Conservation (phyloP, 2,329 filamentous ascomycete species). For the Ophiostoma montium region DNA sequence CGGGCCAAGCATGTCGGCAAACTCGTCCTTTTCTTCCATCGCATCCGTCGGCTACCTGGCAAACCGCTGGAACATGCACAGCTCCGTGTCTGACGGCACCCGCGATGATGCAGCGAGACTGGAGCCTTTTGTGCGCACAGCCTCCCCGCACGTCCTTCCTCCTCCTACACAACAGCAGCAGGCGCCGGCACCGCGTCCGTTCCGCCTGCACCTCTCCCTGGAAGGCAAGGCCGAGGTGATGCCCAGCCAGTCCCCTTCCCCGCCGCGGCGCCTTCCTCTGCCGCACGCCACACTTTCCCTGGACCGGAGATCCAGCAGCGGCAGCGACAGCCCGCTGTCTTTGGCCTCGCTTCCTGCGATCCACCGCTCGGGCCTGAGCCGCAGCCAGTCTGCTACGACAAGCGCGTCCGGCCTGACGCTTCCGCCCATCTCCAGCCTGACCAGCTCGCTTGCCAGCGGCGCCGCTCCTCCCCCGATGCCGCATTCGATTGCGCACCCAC, state of each 20-base stretch:
- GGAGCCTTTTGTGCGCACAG: slow-evolving; percentile 26
- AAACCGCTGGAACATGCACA: slow-evolving; percentile 42
- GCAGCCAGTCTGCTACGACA: slow-evolving; percentile 55
- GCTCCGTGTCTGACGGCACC: slow-evolving; percentile 28
- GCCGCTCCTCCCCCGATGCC: slow-evolving; percentile 8
- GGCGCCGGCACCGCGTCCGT: slow-evolving; percentile 22
- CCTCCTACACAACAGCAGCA: slow-evolving; percentile 13
- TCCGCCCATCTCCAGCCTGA: slow-evolving; percentile 40
- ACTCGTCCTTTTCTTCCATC: slow-evolving; percentile 9
- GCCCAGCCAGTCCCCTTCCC: slow-evolving; percentile 51
- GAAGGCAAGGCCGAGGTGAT: slow-evolving; percentile 86
- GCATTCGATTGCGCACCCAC: slow-evolving; percentile 18
- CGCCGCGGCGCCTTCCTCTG: slow-evolving; percentile 43
- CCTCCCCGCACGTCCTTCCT: slow-evolving; percentile 19
- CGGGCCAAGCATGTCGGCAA: not conserved
- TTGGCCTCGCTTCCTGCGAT: slow-evolving; percentile 30
- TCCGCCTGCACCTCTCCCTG: slow-evolving; percentile 69
- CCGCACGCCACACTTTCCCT: slow-evolving; percentile 19
- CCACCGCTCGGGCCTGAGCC: slow-evolving; percentile 42
- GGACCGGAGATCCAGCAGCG: not conserved
- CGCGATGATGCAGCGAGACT: slow-evolving; percentile 31
- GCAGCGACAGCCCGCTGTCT: slow-evolving; percentile 27
- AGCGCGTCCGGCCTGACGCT: slow-evolving; percentile 36
- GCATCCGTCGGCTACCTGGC: slow-evolving; percentile 34
- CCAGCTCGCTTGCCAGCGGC: slow-evolving; percentile 22